phyloP scores from a whole-genome alignment of 106 monocot genomes.

The Allium cepa region DNA sequence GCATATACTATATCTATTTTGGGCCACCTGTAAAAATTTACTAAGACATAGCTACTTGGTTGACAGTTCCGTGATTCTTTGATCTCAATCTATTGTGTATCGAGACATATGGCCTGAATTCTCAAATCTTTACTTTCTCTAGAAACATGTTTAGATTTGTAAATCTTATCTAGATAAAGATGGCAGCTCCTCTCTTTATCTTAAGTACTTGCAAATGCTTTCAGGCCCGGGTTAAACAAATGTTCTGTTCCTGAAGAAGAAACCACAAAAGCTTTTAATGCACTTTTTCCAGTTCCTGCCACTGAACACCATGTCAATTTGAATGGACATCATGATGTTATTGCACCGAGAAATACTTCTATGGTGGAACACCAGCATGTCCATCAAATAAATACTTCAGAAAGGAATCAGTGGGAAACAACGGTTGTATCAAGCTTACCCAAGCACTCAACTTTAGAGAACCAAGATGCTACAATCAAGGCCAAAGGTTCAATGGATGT shows the following conservation, averaged over 20 bases:
- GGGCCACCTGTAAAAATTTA: neutral
- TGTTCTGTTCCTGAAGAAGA: slow-evolving; percentile 66
- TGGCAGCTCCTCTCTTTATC: too few species aligned
- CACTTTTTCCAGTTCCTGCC: slow-evolving; percentile 31
- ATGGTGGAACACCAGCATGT: slow-evolving; percentile 1
- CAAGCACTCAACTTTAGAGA: slow-evolving; percentile 17
- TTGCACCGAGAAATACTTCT: slow-evolving; percentile 9
- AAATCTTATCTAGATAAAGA: too few species aligned
- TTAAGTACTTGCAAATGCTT: slow-evolving; percentile 6
- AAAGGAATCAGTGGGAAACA: slow-evolving; percentile 36
- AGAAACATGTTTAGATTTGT: too few species aligned
- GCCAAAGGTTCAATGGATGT: slow-evolving; percentile 31
- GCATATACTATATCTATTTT: neutral
- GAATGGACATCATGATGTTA: slow-evolving; percentile 24
- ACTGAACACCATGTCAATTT: slow-evolving; percentile 19
- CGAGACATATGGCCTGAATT: neutral
- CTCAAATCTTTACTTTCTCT: too few species aligned
- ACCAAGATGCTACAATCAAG: slow-evolving; percentile 14
- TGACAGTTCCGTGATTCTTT: neutral
- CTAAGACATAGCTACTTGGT: too few species aligned
- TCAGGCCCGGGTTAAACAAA: slow-evolving; percentile 68
- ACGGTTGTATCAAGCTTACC: slow-evolving; percentile 18
- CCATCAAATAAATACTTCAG: slow-evolving; percentile 14
- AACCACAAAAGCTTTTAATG: slow-evolving; percentile 56
- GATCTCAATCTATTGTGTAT: neutral